phyloP scores from a whole-genome alignment of 1,284 basidiomycete genomes.

The Cryptococcus sp. region DNA sequence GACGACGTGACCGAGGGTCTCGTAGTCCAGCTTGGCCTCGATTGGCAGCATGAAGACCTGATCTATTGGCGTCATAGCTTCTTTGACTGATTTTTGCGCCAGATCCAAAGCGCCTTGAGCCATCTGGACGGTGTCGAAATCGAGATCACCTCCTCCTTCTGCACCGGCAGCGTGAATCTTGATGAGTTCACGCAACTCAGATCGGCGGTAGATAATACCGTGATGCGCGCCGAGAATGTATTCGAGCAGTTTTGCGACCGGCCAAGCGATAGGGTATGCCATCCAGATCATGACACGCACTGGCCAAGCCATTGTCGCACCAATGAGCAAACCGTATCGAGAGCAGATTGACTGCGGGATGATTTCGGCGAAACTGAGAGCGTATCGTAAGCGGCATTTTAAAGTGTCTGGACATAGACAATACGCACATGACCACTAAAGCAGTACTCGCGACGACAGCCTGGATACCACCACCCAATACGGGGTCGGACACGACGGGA shows the following conservation, averaged over 20 bases:
- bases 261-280: slow-evolving; percentile 72
- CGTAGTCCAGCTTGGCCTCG: slow-evolving; percentile 75
- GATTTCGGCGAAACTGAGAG: slow-evolving; percentile 36
- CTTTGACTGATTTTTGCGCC: slow-evolving; percentile 65
- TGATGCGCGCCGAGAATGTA: slow-evolving; percentile 69
- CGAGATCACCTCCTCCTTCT: slow-evolving; percentile 67
- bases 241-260: slow-evolving; percentile 80
- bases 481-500: slow-evolving; percentile 79
- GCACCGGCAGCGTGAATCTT: slow-evolving; percentile 66
- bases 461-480: slow-evolving; percentile 76
- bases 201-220: slow-evolving; percentile 46
- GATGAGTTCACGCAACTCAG: slow-evolving; percentile 70
- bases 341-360: slow-evolving; percentile 74
- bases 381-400: background rate
- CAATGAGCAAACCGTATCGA: slow-evolving; percentile 85
- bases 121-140: slow-evolving; percentile 71
- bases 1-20: slow-evolving; percentile 71
- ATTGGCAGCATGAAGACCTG: slow-evolving; percentile 72
- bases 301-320: slow-evolving; percentile 79
- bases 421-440: slow-evolving; percentile 75
- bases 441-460: slow-evolving; percentile 78
- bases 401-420: background rate
- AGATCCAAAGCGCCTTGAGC: slow-evolving; percentile 73
- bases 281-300: slow-evolving; percentile 67
- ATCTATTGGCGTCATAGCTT: slow-evolving; percentile 78